A percentile compares a stretch with the other conserved stretches of the same genome.
phyloP scores from a whole-genome alignment of 108 stramenopile species.

The Cyclostephanos invisitatus region DNA sequence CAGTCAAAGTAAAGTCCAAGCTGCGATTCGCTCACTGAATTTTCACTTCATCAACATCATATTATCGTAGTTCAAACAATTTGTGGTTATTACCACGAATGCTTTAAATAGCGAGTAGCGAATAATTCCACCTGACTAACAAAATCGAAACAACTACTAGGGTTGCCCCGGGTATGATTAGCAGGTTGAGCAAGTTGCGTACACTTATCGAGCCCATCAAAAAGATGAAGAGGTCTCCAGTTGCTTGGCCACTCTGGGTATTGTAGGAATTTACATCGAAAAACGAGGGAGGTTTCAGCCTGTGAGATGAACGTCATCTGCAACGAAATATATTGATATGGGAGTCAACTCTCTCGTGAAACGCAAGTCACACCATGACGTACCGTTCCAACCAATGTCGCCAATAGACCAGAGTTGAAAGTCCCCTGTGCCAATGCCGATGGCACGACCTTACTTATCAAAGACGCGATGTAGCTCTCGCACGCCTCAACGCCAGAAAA shows the following conservation, averaged over 20 bases:
- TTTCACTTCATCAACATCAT: no score
- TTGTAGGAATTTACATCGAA: not conserved
- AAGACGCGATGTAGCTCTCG: conserved; percentile 40
- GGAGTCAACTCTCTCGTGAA: not conserved
- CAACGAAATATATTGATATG: conserved; percentile 1
- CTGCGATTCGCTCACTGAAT: no score
- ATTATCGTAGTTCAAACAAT: no score
- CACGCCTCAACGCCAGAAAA: conserved; percentile 46
- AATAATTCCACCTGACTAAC: conserved; percentile 34
- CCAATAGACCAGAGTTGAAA: conserved; percentile 44
- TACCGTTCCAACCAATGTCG: conserved; percentile 34
- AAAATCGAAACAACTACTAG: conserved; percentile 28
- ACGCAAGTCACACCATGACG: not conserved
- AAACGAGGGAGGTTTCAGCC: not conserved
- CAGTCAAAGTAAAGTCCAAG: no score
- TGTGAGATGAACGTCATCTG: conserved; percentile 9
- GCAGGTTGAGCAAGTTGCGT: conserved; percentile 62
- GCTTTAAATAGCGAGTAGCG: conserved; percentile 24
- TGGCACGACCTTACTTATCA: conserved; percentile 51
- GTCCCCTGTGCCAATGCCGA: conserved; percentile 45
- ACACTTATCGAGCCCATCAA: conserved; percentile 62
- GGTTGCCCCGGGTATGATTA: conserved; percentile 54
- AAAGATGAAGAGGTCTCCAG: conserved; percentile 68
- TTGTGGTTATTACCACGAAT: no score
- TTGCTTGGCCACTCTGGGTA: conserved; percentile 48